These are phyloP conservation scores for Penicillium palitans DNA, from an alignment of 2,329 filamentous ascomycete species.

Conservation along the genomic window DNA sequence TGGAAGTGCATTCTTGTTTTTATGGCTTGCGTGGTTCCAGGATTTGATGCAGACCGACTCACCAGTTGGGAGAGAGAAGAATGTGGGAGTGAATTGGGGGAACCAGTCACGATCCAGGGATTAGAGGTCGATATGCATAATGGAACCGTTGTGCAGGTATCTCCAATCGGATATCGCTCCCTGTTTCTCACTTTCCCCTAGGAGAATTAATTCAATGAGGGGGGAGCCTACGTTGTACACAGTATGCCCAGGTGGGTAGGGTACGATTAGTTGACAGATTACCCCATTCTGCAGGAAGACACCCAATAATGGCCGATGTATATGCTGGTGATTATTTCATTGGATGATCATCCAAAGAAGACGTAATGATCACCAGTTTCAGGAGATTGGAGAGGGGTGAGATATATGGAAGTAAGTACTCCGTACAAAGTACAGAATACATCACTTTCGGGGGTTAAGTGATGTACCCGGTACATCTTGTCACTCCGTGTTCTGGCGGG, in stretches of 20 bases:
- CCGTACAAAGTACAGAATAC: background rate
- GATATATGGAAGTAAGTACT: background rate
- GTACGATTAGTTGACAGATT: background rate
- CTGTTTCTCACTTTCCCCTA: background rate
- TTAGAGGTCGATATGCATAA: conserved; percentile 6
- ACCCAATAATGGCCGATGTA: conserved; percentile 4
- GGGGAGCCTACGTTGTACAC: background rate
- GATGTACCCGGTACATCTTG: conserved; percentile 20
- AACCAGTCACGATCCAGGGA: conserved; percentile 7
- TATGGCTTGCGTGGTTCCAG: background rate
- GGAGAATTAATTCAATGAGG: background rate
- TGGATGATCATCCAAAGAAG: conserved; percentile 3
- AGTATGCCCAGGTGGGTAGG: background rate
- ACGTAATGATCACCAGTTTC: conserved; percentile 16
- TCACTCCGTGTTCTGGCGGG: conserved; percentile 20
- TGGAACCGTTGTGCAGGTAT: background rate
- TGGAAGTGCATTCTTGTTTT: background rate
- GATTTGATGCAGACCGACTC: background rate
- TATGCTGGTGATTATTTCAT: conserved; percentile 2
- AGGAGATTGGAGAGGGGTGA: background rate
- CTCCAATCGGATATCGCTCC: background rate
- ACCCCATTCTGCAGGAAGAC: background rate
- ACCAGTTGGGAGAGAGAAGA: background rate
- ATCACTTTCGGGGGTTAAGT: conserved; percentile 2
- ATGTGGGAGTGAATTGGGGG: background rate